Evolutionary conservation across 208 protist genomes (phyloP), one percentile per base, ranked within the genome.

Genomic region (Leishmania gerbilli): DNA sequence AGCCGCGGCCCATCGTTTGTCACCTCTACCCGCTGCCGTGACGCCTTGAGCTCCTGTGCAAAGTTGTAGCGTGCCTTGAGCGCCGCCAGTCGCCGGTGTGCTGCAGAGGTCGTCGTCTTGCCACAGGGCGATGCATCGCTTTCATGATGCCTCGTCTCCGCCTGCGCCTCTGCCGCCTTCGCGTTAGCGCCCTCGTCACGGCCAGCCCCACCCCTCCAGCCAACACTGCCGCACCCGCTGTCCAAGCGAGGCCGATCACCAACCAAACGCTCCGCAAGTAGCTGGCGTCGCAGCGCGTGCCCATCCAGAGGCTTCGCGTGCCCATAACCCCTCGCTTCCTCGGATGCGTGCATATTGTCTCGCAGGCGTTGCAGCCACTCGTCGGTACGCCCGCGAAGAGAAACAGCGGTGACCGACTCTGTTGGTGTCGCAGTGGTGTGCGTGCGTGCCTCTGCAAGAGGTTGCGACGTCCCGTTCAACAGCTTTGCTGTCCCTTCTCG

Each of bases 21-120:
- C 7, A 69, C 69, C 42, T 78, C 74, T 49, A 80, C 65, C 47
- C 56, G 56, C 62, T 75, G 72, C 58, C 81, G 62, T 19, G 83
- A 82, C 1, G 83, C 85, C 74, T 91, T 89, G 21, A 93, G 74
- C 65, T 77, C 67, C 75, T 95, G 86, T 0, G 91, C 90, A 56
- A 93, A 84, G 21, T 89, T 86, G 76, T 96, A 90, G 31, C 94
- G 92, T 4, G 90, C 87, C 83, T 97, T 97, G 17, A 97, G 85
- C 21, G 94, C 94, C 1, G 76, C 80, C 71, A 97, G 69, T 4
- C 92, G 88, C 13, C 91, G 87, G 75, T 89, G 84, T 58, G 93
- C 86, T 1, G 84, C 79, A 11, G 80, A 77, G 56, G 19, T 24
- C 21, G 74, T 2, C 37, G 74, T 37, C 55, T 2, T 42, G 21